Percentiles rank a stretch among this genome's conserved stretches.
phyloP scores from a whole-genome alignment of 2,329 filamentous ascomycete species.

The Chaetomiaceae sp. region DNA sequence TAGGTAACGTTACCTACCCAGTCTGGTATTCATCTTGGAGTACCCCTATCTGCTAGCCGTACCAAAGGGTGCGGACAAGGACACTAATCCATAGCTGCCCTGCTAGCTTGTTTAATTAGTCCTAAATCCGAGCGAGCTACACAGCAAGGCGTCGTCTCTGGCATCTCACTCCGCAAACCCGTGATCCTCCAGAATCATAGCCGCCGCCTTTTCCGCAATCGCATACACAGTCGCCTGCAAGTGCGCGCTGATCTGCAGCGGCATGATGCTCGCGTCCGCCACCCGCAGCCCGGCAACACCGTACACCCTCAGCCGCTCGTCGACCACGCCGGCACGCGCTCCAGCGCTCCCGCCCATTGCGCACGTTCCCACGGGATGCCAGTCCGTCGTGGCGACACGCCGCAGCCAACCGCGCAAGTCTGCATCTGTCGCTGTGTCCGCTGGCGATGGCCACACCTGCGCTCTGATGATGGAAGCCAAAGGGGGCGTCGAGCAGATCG shows the following conservation, averaged over 20 bases:
- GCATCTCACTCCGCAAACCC: too few relatives aligned
- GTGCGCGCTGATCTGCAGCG: constrained; percentile 40
- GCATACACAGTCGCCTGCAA: constrained; percentile 48
- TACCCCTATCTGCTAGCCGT: too few relatives aligned
- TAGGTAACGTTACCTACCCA: too few relatives aligned
- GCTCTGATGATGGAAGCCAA: constrained; percentile 17
- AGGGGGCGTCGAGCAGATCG: constrained; percentile 18
- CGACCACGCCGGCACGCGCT: constrained; percentile 37
- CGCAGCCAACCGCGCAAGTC: constrained; percentile 18
- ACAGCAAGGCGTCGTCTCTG: too few relatives aligned
- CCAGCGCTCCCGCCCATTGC: constrained; percentile 37
- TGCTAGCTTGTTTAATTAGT: too few relatives aligned
- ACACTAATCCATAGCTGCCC: too few relatives aligned
- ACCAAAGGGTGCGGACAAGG: too few relatives aligned
- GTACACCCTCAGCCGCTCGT: constrained; percentile 38
- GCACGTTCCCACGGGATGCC: constrained; percentile 38
- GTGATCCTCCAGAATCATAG: constrained; percentile 24
- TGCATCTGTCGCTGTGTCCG: background rate
- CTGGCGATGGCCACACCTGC: constrained; percentile 13
- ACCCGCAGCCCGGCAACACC: constrained; percentile 41
- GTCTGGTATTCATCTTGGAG: too few relatives aligned
- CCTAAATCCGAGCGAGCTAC: too few relatives aligned
- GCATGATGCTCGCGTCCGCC: constrained; percentile 42
- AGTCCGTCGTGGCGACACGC: constrained; percentile 24
- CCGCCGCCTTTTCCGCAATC: constrained; percentile 40